A percentile compares a stretch with the other conserved stretches of the same genome.
Conservation (phyloP, 495 filamentous ascomycete species). For the Annulohypoxylon bovei region DNA sequence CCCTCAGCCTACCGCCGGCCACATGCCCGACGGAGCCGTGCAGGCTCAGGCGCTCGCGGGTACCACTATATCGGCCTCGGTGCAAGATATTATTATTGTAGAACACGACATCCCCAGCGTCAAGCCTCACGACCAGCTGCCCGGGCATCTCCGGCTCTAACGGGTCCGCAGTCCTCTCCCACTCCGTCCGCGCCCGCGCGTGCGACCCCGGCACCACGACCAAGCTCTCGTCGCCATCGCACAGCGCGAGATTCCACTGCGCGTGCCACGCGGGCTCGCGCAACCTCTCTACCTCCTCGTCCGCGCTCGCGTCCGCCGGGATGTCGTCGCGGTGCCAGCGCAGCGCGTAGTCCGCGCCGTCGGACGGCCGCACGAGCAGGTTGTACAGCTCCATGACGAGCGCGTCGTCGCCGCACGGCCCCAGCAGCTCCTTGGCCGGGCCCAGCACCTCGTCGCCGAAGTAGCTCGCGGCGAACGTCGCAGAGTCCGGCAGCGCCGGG, state of each 20-base stretch:
- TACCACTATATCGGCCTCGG: slow-evolving; percentile 72
- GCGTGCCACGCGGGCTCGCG: slow-evolving; percentile 66
- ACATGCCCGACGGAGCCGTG: slow-evolving; percentile 82
- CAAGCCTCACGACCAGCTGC: slow-evolving; percentile 69
- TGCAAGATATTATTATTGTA: slow-evolving; percentile 92
- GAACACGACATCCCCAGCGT: slow-evolving; percentile 80
- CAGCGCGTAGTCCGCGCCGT: slow-evolving; percentile 67
- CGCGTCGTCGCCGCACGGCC: slow-evolving; percentile 44
- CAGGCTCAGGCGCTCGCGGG: slow-evolving; percentile 75
- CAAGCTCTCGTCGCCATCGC: slow-evolving; percentile 67
- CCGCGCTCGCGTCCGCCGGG: slow-evolving; percentile 60
- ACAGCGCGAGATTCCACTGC: slow-evolving; percentile 83
- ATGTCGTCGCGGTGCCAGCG: slow-evolving; percentile 86
- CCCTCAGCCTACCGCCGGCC: slow-evolving; percentile 62
- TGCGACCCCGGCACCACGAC: slow-evolving; percentile 79
- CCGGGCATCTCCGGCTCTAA: slow-evolving; percentile 67
- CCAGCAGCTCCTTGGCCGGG: slow-evolving; percentile 66
- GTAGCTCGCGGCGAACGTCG: slow-evolving; percentile 69
- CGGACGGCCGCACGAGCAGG: slow-evolving; percentile 73
- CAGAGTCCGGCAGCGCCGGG: slow-evolving; percentile 66
- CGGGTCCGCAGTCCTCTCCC: slow-evolving; percentile 69
- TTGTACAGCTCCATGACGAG: slow-evolving; percentile 86
- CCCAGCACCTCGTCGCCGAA: slow-evolving; percentile 69
- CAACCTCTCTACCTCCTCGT: slow-evolving; percentile 63
- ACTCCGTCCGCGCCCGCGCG: slow-evolving; percentile 68